phyloP scores from a whole-genome alignment of 2,329 filamentous ascomycete species.

The Thielaviopsis euricoi region DNA sequence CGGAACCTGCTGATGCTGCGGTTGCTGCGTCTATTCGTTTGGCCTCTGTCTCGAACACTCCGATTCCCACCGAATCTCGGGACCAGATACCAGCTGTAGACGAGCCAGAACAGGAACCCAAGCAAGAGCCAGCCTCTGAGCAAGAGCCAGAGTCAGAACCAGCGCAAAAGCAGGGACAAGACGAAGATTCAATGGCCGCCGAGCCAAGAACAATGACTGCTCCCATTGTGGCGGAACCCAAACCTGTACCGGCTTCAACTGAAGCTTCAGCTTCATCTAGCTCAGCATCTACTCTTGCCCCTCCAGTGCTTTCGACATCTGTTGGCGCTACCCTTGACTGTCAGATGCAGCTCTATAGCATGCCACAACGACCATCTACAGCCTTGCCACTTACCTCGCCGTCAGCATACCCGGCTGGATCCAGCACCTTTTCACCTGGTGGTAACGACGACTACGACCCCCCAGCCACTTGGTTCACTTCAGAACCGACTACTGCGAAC shows the following conservation, averaged over 20 bases:
- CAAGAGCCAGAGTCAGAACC: no score
- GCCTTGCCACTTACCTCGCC: background rate
- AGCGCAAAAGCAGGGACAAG: no score
- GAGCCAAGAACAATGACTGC: background rate
- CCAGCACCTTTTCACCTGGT: constrained; percentile 10
- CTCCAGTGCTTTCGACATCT: background rate
- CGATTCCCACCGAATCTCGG: background rate
- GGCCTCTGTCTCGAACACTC: background rate
- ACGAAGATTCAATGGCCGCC: no score
- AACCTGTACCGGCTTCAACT: background rate
- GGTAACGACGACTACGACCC: constrained; percentile 9
- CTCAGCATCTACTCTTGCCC: background rate
- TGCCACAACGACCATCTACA: background rate
- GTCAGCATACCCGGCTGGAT: background rate
- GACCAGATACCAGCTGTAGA: background rate
- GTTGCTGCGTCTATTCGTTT: background rate
- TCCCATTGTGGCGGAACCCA: background rate
- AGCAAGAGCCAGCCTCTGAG: no score
- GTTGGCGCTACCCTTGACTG: background rate
- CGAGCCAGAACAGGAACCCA: no score
- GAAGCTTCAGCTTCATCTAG: background rate
- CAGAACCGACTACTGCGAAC: background rate
- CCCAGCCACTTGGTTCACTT: constrained; percentile 7
- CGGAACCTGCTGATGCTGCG: background rate
- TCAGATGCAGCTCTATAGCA: background rate